Evolutionary conservation across 345 rosid species (phyloP), one percentile per base, ranked within the genome.

Genomic region (Arabis alpina): DNA sequence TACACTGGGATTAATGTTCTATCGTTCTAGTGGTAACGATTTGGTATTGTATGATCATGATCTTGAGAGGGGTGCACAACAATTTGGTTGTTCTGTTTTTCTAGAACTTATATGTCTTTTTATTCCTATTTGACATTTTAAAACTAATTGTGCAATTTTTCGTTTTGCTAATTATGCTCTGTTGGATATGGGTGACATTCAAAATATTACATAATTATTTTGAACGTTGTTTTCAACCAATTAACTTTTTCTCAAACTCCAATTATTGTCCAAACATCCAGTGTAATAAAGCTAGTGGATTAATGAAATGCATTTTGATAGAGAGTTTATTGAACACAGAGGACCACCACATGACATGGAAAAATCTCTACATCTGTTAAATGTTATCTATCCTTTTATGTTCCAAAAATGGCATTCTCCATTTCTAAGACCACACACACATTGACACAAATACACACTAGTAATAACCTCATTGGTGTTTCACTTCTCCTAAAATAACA

Each of bases 391-490:
- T 58, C 39, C 54, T 12, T 14, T 37, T 54, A 53, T 53, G 10
- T 24, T 45, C 11, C 64, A 43, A 49, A 32, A 51, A 4, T 59
- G 61, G 42, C 56, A 25, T 52, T 59, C 23, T 50, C 54, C 30
- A 30, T 3, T 41, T 65, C 8, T 19, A 4, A 11, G 41, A 53
- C 73, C 68, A 50, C 23, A 59, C 48, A 59, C 41, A 59, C 2
- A 59, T 25, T 52, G 77, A 66, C 73, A 74, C 68, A 59, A 2
- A 61, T 11, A 59, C 2, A 10, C 32, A 67, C 56, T 48, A 60
- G 73, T 66, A 45, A 52, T 16, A 28, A 43, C 37, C 50, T 66
- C 63, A 59, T 51, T 73, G 72, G 77, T 66, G 57, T 65, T 64
- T 28, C 60, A 39, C 52, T 14, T 7, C 11, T 13, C 12, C 5